Evolutionary conservation across 768 basidiomycete species (phyloP), one percentile per base, ranked within the genome.

Genomic region (Trametes cingulata): DNA sequence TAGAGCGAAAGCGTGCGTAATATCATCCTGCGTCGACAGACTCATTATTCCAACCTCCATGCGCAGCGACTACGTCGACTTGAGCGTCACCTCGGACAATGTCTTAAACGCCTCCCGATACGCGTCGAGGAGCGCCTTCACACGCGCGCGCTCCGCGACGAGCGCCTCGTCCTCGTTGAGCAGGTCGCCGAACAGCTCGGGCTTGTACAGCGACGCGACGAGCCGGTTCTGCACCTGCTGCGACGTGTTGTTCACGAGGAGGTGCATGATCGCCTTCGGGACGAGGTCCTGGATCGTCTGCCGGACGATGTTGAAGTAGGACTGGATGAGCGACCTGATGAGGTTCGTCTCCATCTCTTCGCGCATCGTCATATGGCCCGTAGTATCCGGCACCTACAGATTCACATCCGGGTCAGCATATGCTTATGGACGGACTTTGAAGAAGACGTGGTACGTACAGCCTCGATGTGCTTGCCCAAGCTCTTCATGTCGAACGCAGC

Each of bases 401-500:
- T 24, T 17, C 53, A 33, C 2, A 14, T 7, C 10, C 24, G 3
- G 9, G 29, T 52, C 35, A 55, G 45, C 13, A 24, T 29, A 3
- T 20, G 7, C 12, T 12, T 3, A 22, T 17, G 42, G 47, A 42
- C 36, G 19, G 27, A 58, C 10, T n/a, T n/a, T n/a, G 29, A 35
- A 24, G 42, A 3, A 15, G 14, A 29, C 2, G 13, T 6, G 14
- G 19, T 25, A 85, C 92, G 81, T 69, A 98, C 95, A 63, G 95
- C 92, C 74, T 99, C 97, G 60, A 99, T 91, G 69, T 99, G 97
- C 75, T 90, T 95, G 42, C 95, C 94, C 52, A 98, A 79, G 70
- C 94, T 97, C 81, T 94, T 98, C 97, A 99, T 99, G 72, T 98
- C 97, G 73, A 87, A 98, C 47, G 91, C 95, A 56, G 95, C 90